A percentile compares a stretch with the other conserved stretches of the same genome.
phyloP scores from a whole-genome alignment of 805 yeast species.

The Wickerhamomyces rabaulensis region DNA sequence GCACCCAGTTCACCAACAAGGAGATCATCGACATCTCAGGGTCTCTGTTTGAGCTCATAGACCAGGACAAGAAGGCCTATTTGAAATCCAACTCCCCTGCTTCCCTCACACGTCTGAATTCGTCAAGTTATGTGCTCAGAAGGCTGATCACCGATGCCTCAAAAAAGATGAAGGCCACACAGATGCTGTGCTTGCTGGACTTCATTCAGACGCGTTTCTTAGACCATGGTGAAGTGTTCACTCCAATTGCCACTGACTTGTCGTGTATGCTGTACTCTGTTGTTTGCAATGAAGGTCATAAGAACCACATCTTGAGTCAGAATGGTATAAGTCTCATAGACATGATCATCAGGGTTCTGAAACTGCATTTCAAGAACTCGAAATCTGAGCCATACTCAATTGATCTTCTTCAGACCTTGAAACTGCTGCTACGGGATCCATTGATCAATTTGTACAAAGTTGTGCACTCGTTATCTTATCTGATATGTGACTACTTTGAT shows the following conservation, averaged over 20 bases:
- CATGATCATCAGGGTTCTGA: constrained; percentile 8
- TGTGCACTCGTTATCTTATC: constrained; percentile 13
- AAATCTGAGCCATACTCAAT: constrained; percentile 23
- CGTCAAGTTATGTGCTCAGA: constrained; percentile 30
- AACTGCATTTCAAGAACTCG: constrained; percentile 4
- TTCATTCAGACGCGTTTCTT: constrained; percentile 11
- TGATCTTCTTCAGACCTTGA: constrained; percentile 24
- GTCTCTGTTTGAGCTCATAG: constrained; percentile 25
- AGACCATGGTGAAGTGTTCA: constrained; percentile 11
- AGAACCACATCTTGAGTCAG: constrained; percentile 14
- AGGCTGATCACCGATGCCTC: constrained; percentile 11
- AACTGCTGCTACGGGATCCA: constrained; percentile 21
- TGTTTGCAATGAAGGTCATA: constrained; percentile 14
- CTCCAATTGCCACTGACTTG: constrained; percentile 28
- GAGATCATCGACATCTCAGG: constrained; percentile 23
- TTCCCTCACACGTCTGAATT: constrained; percentile 27
- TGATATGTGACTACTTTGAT: constrained; percentile 19
- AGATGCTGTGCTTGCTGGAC: constrained; percentile 9
- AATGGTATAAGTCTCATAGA: constrained; percentile 12
- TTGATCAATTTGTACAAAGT: constrained; percentile 19
- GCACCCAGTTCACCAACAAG: constrained; percentile 19
- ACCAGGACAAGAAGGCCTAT: constrained; percentile 32
- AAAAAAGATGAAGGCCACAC: constrained; percentile 11
- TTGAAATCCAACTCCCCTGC: constrained; percentile 22
- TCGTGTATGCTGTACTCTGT: constrained; percentile 25